phyloP scores from a whole-genome alignment of 2,329 filamentous ascomycete genomes.

The Ascochyta pisi region DNA sequence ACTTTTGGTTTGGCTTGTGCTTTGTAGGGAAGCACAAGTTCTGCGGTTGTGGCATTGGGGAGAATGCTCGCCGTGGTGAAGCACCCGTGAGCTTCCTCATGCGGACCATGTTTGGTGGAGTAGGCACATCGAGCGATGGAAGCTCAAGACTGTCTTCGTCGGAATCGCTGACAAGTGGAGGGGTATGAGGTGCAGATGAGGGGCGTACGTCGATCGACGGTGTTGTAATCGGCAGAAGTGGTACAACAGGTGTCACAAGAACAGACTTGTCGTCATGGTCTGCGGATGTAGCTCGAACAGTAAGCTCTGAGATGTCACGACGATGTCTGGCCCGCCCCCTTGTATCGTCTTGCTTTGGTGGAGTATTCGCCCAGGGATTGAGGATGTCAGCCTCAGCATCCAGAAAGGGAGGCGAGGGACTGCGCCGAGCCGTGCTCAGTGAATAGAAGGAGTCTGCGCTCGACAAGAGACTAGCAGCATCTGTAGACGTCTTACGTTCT shows the following conservation, averaged over 20 bases:
- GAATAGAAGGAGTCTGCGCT: conserved; percentile 50
- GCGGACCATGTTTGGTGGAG: conserved; percentile 47
- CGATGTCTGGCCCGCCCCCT: conserved; percentile 44
- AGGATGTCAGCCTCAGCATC: conserved; percentile 39
- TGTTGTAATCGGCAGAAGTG: conserved; percentile 25
- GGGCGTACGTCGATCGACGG: conserved; percentile 30
- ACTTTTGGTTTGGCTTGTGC: conserved; percentile 46
- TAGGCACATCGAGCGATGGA: conserved; percentile 49
- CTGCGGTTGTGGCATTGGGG: conserved; percentile 71
- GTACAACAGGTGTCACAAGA: conserved; percentile 33
- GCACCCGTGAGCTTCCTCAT: conserved; percentile 57
- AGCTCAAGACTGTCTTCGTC: conserved; percentile 53
- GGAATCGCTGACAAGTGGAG: conserved; percentile 54
- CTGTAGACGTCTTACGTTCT: conserved; percentile 33
- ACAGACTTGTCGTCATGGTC: conserved; percentile 22
- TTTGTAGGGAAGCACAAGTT: conserved; percentile 66
- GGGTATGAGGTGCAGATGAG: conserved; percentile 51
- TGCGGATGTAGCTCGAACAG: conserved; percentile 36
- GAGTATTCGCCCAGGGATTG: conserved; percentile 38
- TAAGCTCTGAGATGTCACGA: conserved; percentile 47
- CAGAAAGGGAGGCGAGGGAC: conserved; percentile 28
- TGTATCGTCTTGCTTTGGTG: conserved; percentile 20
- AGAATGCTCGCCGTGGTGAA: conserved; percentile 65
- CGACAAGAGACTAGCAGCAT: conserved; percentile 43
- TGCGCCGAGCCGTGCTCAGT: conserved; percentile 33